Conservation (phyloP, 139 green algal genomes). For the Coelastrella sp. region DNA sequence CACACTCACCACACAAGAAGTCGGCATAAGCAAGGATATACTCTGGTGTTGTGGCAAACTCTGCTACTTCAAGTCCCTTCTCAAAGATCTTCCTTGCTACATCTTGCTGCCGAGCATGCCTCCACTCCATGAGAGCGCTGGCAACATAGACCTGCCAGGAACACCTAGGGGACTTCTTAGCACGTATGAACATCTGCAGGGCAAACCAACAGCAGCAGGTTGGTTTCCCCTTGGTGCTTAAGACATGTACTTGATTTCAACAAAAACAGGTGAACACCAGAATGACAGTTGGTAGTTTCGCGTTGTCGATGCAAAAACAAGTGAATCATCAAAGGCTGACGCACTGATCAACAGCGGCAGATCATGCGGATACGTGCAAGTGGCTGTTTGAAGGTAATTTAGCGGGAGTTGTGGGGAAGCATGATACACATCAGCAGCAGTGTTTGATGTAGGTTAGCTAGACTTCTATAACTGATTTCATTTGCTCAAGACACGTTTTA, state of each 20-base stretch:
- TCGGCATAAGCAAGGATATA: constrained; percentile 82
- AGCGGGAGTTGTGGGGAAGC: too few relatives aligned
- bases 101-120: constrained; percentile 68
- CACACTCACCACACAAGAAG: constrained; percentile 56
- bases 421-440: too few relatives aligned
- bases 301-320: too few relatives aligned
- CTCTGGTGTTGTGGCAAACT: constrained; percentile 62
- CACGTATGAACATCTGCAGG: constrained; percentile 87
- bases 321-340: too few relatives aligned
- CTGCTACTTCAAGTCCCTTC: constrained; percentile 84
- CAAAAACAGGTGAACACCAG: background rate
- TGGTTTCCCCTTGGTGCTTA: too few relatives aligned
- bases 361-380: too few relatives aligned
- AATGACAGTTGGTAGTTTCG: too few relatives aligned
- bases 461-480: too few relatives aligned
- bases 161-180: constrained; percentile 71
- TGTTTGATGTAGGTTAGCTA: too few relatives aligned
- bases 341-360: too few relatives aligned
- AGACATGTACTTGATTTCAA: background rate
- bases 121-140: constrained; percentile 88
- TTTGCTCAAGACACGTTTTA: too few relatives aligned
- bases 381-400: too few relatives aligned
- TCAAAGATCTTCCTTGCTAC: constrained; percentile 94
- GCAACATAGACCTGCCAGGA: constrained; percentile 90
- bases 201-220: background rate